Percentiles rank a stretch among this genome's conserved stretches.
phyloP scores from a whole-genome alignment of 352 stramenopile genomes.

The Phytopythium sindhum region DNA sequence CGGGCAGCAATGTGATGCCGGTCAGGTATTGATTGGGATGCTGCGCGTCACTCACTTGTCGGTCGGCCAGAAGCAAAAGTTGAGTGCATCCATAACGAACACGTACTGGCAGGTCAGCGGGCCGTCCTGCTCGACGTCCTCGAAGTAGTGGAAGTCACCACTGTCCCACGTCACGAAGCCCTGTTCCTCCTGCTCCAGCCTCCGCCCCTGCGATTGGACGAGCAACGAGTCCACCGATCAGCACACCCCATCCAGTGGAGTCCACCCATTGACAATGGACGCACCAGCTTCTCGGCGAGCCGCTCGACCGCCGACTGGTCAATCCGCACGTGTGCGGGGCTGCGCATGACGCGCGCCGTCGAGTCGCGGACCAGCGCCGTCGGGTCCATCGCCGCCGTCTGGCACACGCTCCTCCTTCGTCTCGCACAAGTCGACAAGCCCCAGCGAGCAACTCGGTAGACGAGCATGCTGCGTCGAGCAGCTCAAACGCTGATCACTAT shows the following conservation, averaged over 20 bases:
- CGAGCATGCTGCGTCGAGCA: not conserved
- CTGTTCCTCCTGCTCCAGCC: constrained; percentile 31
- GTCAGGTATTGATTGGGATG: not conserved
- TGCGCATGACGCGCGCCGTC: constrained; percentile 41
- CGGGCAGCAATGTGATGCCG: too few species aligned
- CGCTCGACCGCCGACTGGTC: constrained; percentile 21
- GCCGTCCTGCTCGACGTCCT: constrained; percentile 56
- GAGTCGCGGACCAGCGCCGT: constrained; percentile 47
- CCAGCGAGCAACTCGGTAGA: not conserved
- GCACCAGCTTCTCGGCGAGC: constrained; percentile 47
- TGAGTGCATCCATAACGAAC: constrained; percentile 86
- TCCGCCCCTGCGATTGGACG: constrained; percentile 22
- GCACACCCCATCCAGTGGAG: constrained; percentile 2
- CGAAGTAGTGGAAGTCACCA: constrained; percentile 81
- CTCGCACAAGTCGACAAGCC: not conserved
- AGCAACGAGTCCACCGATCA: too few species aligned
- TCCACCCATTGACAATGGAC: not conserved
- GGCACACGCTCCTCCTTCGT: not conserved
- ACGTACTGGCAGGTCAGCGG: constrained; percentile 84
- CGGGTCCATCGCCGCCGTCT: constrained; percentile 37
- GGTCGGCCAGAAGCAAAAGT: constrained; percentile 91
- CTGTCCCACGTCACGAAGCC: constrained; percentile 71
- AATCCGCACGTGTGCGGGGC: constrained; percentile 35
- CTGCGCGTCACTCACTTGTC: constrained; percentile 34
- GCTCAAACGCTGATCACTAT: too few species aligned